phyloP scores from a whole-genome alignment of 2,329 filamentous ascomycete species.

The Pyrenochaeta sp. region DNA sequence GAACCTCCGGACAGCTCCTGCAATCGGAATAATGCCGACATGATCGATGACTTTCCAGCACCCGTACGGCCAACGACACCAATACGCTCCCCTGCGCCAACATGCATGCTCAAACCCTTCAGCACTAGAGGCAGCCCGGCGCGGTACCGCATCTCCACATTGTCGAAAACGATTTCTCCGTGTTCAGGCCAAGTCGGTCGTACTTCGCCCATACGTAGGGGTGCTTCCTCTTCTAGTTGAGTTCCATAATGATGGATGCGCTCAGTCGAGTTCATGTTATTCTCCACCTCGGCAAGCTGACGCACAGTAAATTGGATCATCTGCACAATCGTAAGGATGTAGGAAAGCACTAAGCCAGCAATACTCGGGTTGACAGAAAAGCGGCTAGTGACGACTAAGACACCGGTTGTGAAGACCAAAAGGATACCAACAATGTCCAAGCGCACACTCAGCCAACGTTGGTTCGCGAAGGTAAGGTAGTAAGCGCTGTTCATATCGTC shows the following conservation, averaged over 20 bases:
- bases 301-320: slow-evolving; percentile 96
- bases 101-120: slow-evolving; percentile 67
- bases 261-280: slow-evolving; percentile 97
- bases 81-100: slow-evolving; percentile 78
- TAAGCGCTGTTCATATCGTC: slow-evolving; percentile 95
- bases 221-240: slow-evolving; percentile 86
- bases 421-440: slow-evolving; percentile 84
- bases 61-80: slow-evolving; percentile 84
- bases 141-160: slow-evolving; percentile 63
- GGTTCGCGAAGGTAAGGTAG: slow-evolving; percentile 93
- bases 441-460: slow-evolving; percentile 88
- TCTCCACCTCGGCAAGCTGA: slow-evolving; percentile 94
- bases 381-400: slow-evolving; percentile 89
- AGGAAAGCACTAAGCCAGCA: slow-evolving; percentile 86
- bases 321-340: slow-evolving; percentile 91
- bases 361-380: slow-evolving; percentile 87
- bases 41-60: slow-evolving; percentile 84
- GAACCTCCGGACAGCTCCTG: slow-evolving; percentile 58
- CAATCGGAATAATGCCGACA: slow-evolving; percentile 82
- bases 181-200: slow-evolving; percentile 82
- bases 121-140: slow-evolving; percentile 59
- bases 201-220: slow-evolving; percentile 76
- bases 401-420: slow-evolving; percentile 86
- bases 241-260: slow-evolving; percentile 90
- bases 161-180: slow-evolving; percentile 69